These are phyloP conservation scores for Populus pruinosa DNA, from an alignment of 345 rosid genomes.

Conservation along the genomic window DNA sequence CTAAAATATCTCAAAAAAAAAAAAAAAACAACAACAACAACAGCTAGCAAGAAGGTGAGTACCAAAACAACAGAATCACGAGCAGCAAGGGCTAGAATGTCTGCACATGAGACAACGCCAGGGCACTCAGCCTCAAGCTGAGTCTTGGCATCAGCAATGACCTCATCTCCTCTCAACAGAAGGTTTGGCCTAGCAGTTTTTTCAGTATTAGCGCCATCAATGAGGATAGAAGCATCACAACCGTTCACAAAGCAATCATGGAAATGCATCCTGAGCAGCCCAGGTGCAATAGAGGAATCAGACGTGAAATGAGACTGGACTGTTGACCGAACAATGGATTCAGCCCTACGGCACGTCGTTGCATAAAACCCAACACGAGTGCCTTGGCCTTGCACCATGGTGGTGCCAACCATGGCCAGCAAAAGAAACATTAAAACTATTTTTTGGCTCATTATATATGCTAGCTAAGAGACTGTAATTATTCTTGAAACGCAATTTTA, in stretches of 20 bases:
- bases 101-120: conserved; percentile 52
- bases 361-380: conserved; percentile 42
- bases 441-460: no score
- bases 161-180: conserved; percentile 46
- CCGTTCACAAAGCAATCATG: conserved; percentile 57
- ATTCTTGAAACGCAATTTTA: no score
- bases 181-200: conserved; percentile 44
- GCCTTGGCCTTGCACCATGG: conserved; percentile 19
- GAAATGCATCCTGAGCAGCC: conserved; percentile 52
- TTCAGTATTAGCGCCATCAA: conserved; percentile 42
- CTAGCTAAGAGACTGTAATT: no score
- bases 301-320: conserved; percentile 29
- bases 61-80: conserved; percentile 52
- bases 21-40: neutral
- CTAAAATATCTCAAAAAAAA: neutral
- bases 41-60: neutral
- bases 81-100: conserved; percentile 55
- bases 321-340: conserved; percentile 37
- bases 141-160: conserved; percentile 47
- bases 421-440: neutral
- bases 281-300: conserved; percentile 42
- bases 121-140: conserved; percentile 50
- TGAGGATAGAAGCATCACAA: conserved; percentile 49
- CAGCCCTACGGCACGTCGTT: conserved; percentile 39
- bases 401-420: conserved; percentile 10